These are phyloP conservation scores for Combretum micranthum DNA, from an alignment of 345 rosid species.

Conservation along the genomic window DNA sequence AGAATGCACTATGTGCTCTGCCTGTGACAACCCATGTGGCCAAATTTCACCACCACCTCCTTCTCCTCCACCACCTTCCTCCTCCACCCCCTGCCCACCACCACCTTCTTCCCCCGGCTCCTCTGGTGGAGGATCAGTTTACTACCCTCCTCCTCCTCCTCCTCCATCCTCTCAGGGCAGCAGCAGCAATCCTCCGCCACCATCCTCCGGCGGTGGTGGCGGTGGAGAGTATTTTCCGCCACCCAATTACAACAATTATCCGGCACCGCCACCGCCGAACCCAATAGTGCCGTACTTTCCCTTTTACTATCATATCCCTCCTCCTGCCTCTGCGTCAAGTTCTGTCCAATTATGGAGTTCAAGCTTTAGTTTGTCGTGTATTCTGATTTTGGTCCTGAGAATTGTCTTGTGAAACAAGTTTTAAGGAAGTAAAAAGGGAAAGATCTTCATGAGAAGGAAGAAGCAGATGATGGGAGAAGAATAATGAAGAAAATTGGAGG, in stretches of 20 bases:
- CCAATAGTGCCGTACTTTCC: constrained; percentile 50
- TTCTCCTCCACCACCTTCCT: constrained; percentile 21
- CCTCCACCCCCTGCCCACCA: constrained; percentile 21
- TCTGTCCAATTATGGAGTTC: not conserved
- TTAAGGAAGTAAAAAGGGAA: too few relatives aligned
- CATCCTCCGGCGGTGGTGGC: constrained; percentile 8
- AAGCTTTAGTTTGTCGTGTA: not conserved
- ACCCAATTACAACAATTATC: constrained; percentile 18
- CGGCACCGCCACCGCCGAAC: constrained; percentile 41
- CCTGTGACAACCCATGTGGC: constrained; percentile 28
- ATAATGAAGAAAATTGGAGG: too few relatives aligned
- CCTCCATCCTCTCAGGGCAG: constrained; percentile 18
- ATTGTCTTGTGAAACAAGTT: not conserved
- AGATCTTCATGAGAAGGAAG: too few relatives aligned
- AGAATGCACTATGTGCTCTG: constrained; percentile 44
- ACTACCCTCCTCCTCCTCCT: constrained; percentile 6
- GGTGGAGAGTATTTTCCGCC: constrained; percentile 15
- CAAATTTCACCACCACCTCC: constrained; percentile 19
- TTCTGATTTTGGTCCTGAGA: not conserved
- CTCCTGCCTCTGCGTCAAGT: constrained; percentile 9
- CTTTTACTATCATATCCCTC: constrained; percentile 32
- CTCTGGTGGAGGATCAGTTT: not conserved
- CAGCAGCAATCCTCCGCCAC: constrained; percentile 25
- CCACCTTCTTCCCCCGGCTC: constrained; percentile 19
- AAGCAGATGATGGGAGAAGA: too few relatives aligned